A percentile compares a stretch with the other conserved stretches of the same genome.
Evolutionary conservation across 2,329 filamentous ascomycete genomes (phyloP).

Genomic region (Tolypocladium nubicola): DNA sequence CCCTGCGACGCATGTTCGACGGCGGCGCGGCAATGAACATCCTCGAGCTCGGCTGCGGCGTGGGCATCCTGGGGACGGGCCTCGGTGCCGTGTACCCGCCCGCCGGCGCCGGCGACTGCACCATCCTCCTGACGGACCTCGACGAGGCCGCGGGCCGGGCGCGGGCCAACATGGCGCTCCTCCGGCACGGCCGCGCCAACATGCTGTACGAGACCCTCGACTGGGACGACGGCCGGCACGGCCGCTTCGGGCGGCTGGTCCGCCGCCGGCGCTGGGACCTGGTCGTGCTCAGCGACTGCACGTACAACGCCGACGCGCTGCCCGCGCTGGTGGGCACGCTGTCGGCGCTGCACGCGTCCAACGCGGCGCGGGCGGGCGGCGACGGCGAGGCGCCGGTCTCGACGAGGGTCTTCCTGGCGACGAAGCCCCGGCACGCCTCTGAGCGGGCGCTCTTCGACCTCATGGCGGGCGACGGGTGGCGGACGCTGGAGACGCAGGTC

Average conservation of each 20-base stretch:
- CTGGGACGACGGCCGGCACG: conserved; percentile 41
- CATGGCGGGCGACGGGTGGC: conserved; percentile 35
- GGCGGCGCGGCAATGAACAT: conserved; percentile 24
- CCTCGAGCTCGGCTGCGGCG: conserved; percentile 46
- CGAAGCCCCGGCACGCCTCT: conserved; percentile 44
- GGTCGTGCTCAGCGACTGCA: conserved; percentile 48
- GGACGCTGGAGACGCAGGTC: conserved; percentile 25
- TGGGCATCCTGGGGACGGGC: conserved; percentile 44
- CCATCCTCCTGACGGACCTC: conserved; percentile 45
- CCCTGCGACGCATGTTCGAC: conserved; percentile 19
- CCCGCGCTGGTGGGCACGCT: conserved; percentile 43
- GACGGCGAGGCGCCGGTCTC: conserved; percentile 7
- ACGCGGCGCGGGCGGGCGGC: conserved; percentile 11
- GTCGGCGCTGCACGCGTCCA: conserved; percentile 33
- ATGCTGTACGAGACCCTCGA: conserved; percentile 44
- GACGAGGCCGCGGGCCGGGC: conserved; percentile 41
- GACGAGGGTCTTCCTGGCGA: conserved; percentile 41
- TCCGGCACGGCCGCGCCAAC: conserved; percentile 9
- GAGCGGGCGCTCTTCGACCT: conserved; percentile 38
- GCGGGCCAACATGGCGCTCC: conserved; percentile 32
- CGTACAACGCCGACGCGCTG: conserved; percentile 48
- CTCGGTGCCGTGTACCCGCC: conserved; percentile 26
- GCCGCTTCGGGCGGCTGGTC: conserved; percentile 30
- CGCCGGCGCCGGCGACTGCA: conserved; percentile 10
- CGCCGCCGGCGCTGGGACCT: conserved; percentile 37